Evolutionary conservation across 768 basidiomycete genomes (phyloP).

Genomic region (Hysterangium stoloniferum): DNA sequence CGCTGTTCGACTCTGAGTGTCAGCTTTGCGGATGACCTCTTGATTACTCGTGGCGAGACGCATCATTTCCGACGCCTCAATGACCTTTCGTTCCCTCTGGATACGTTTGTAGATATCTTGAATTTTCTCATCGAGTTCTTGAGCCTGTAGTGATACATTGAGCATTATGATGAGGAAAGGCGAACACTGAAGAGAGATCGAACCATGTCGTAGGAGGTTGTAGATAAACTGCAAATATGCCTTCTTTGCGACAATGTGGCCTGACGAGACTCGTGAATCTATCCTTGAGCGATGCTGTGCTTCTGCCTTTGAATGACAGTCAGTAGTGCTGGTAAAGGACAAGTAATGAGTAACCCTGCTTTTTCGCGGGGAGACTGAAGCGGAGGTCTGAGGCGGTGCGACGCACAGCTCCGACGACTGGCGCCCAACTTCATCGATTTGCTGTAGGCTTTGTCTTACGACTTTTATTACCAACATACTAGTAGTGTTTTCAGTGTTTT

Average conservation of each 20-base stretch:
- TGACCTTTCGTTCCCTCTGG: conserved; percentile 86
- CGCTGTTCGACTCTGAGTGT: conserved; percentile 81
- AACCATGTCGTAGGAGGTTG: conserved; percentile 2
- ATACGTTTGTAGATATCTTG: conserved; percentile 85
- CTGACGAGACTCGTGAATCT: neutral
- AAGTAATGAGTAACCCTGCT: neutral
- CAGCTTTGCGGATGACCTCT: conserved; percentile 75
- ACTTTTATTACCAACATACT: too few relatives aligned
- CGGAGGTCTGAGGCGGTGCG: conserved; percentile 11
- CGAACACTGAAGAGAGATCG: neutral
- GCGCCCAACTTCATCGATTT: conserved; percentile 2
- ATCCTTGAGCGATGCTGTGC: neutral
- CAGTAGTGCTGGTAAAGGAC: neutral
- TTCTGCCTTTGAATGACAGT: neutral
- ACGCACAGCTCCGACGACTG: conserved; percentile 1
- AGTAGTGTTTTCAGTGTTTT: too few relatives aligned
- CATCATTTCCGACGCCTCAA: conserved; percentile 75
- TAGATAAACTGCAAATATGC: neutral
- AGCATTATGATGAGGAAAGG: neutral
- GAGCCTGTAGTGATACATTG: conserved; percentile 11
- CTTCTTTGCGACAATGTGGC: neutral
- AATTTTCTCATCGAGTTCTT: conserved; percentile 80
- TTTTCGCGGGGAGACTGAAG: conserved; percentile 12
- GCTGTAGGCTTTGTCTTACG: too few relatives aligned
- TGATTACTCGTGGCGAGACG: conserved; percentile 79